Percentiles rank a stretch among this genome's conserved stretches.
phyloP scores from a whole-genome alignment of 495 filamentous ascomycete genomes.

The Pyronema domesticum region DNA sequence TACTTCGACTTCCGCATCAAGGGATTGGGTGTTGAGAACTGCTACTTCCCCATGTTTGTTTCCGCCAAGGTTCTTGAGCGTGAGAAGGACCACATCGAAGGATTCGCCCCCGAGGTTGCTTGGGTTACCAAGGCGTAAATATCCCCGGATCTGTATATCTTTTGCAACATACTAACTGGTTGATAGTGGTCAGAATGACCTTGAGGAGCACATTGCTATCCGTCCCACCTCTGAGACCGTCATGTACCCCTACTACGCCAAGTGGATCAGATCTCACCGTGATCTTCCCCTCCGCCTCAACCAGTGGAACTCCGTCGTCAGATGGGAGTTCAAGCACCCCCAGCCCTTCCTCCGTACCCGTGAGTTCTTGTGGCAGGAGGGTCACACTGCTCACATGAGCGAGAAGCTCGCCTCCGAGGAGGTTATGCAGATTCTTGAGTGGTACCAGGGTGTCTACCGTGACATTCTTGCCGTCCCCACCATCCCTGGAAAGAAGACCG shows the following conservation, averaged over 20 bases:
- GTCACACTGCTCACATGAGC: slow-evolving; percentile 85
- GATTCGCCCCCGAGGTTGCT: slow-evolving; percentile 91
- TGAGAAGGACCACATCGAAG: slow-evolving; percentile 94
- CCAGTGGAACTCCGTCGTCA: slow-evolving; percentile 95
- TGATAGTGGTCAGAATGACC: slow-evolving; percentile 58
- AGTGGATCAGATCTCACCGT: slow-evolving; percentile 87
- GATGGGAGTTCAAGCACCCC: slow-evolving; percentile 97
- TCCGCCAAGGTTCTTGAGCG: slow-evolving; percentile 74
- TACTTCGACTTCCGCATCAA: slow-evolving; percentile 83
- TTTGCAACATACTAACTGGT: slow-evolving; percentile 16
- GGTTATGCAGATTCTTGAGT: slow-evolving; percentile 82
- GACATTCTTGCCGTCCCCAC: slow-evolving; percentile 88
- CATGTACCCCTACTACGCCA: slow-evolving; percentile 90
- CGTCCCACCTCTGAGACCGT: slow-evolving; percentile 89
- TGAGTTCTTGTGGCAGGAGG: slow-evolving; percentile 97
- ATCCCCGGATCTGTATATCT: slow-evolving; percentile 6
- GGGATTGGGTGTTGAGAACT: slow-evolving; percentile 78
- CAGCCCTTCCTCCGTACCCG: slow-evolving; percentile 83
- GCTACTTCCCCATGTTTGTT: slow-evolving; percentile 89
- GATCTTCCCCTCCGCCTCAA: slow-evolving; percentile 85
- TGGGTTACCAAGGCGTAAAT: slow-evolving; percentile 92
- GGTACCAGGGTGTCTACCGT: slow-evolving; percentile 76
- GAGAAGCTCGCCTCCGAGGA: slow-evolving; percentile 60
- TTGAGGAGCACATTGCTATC: slow-evolving; percentile 89
- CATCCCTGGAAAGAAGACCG: slow-evolving; percentile 72